Base-by-base conservation (phyloP, 768 basidiomycete genomes). In the Termitomyces titanicus region DNA sequence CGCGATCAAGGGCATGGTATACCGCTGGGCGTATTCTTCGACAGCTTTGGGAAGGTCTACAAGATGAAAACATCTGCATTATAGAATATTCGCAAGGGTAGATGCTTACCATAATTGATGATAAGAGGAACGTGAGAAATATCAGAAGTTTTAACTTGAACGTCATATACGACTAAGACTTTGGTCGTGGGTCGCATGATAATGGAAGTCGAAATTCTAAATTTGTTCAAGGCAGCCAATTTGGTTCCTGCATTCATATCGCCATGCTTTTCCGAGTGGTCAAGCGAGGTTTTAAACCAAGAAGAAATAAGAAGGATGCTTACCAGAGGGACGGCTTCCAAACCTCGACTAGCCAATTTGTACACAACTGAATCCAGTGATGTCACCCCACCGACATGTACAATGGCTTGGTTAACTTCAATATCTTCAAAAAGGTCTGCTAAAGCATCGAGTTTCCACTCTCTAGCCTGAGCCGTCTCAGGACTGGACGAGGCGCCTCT, bases 21-120 rank as follows among this genome's bases (percentile, higher is more conserved):
- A 94, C 92, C 96, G 88, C 66, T 94, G 93, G 24, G 94, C 91
- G 69, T 99, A 99, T 70, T 96, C 95, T 76, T 98, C 96, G 35
- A 98, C 96, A 45, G 89, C 93, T 73, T 92, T 92, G 46, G 92
- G 93, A 56, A 95, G 73, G 77, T 96, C 94, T 92, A 43, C 17
- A n/a, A 45, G 31, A 18, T 17, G 4, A 22, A 40, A 8, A 17
- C 25, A 35, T 45, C n/a, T 5, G 34, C 15, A 44, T 17, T 29
- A 7, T 38, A 15, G 8, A 17, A 29, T 15, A 11, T 39, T 40
- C 4, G 20, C 17, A 44, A 47, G 15, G 3, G 13, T 18, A 7
- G 29, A 37, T 12, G 11, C 74, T 47, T 59, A 88, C 92, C 92
- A 69, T 96, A 98, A 72, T 98, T 98, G 74, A 99, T 86, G 62